Percentiles rank a stretch among this genome's conserved stretches.
These are phyloP conservation scores for Lotmaria passim DNA, from an alignment of 208 protist genomes.

Conservation along the genomic window DNA sequence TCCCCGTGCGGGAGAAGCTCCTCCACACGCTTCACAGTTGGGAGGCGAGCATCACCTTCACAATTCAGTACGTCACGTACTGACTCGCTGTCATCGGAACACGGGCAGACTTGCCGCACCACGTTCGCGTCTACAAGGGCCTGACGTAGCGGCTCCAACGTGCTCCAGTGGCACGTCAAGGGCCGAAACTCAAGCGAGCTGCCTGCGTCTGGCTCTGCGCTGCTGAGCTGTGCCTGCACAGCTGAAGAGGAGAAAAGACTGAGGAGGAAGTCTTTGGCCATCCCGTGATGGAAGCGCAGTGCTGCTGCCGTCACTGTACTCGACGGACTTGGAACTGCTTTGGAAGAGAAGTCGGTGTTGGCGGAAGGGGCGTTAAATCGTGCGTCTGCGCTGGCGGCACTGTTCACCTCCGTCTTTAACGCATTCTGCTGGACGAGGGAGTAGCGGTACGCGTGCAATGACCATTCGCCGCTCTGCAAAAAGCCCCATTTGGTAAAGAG, in stretches of 20 bases:
- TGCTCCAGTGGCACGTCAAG: constrained; percentile 41
- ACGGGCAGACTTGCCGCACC: constrained; percentile 31
- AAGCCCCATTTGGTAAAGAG: constrained; percentile 43
- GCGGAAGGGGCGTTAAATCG: background rate
- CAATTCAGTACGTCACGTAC: background rate
- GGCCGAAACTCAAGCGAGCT: constrained; percentile 8
- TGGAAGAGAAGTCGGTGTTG: background rate
- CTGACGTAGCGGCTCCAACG: constrained; percentile 40
- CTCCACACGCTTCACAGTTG: constrained; percentile 51
- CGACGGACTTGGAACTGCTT: background rate
- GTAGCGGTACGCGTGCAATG: constrained; percentile 21
- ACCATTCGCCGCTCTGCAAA: constrained; percentile 9
- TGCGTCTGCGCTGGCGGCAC: background rate
- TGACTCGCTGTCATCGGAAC: background rate
- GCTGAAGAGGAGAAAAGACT: constrained; percentile 29
- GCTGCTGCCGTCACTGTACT: constrained; percentile 17
- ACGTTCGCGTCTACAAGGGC: constrained; percentile 39
- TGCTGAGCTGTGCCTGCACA: constrained; percentile 28
- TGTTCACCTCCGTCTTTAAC: background rate
- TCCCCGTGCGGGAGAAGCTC: constrained; percentile 60
- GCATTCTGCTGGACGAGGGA: background rate
- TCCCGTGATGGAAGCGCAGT: constrained; percentile 58
- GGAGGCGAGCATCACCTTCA: constrained; percentile 24
- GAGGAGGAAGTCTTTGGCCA: constrained; percentile 44
- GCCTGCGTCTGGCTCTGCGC: background rate